Evolutionary conservation across 2,329 filamentous ascomycete genomes (phyloP).

Genomic region (Thielaviopsis ethacetica): DNA sequence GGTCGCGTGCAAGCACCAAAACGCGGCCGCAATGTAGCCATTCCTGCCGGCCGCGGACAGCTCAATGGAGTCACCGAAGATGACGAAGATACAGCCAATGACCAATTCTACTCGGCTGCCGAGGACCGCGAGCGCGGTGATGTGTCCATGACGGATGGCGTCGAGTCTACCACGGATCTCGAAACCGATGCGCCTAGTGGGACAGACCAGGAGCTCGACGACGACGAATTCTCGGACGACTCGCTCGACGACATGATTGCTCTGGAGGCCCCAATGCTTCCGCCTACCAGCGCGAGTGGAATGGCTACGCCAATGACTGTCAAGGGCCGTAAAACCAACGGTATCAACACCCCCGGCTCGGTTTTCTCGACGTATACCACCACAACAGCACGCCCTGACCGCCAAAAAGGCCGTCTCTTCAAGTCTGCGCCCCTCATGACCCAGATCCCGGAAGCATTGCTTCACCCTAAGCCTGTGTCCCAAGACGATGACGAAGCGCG

Average conservation of each 20-base stretch:
- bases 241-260: slow-evolving; percentile 90
- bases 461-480: slow-evolving; percentile 64
- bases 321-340: slow-evolving; percentile 48
- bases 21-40: slow-evolving; percentile 29
- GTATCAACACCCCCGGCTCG: slow-evolving; percentile 67
- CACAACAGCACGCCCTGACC: slow-evolving; percentile 59
- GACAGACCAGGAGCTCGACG: slow-evolving; percentile 60
- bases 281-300: slow-evolving; percentile 61
- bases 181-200: slow-evolving; percentile 48
- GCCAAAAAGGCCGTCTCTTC: slow-evolving; percentile 63
- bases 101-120: slow-evolving; percentile 83
- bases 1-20: slow-evolving; percentile 39
- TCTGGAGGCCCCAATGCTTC: slow-evolving; percentile 60
- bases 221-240: slow-evolving; percentile 72
- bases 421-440: slow-evolving; percentile 62
- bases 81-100: slow-evolving; percentile 71
- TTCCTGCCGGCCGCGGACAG: slow-evolving; percentile 29
- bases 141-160: slow-evolving; percentile 37
- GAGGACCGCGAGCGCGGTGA: slow-evolving; percentile 52
- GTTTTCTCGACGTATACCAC: slow-evolving; percentile 81
- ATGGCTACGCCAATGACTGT: slow-evolving; percentile 72
- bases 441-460: slow-evolving; percentile 55
- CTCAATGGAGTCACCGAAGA: slow-evolving; percentile 44
- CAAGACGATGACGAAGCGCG: slow-evolving; percentile 79
- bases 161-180: slow-evolving; percentile 42